Evolutionary conservation across 192 early-diverging fungal genomes (phyloP).

Genomic region (Coemansia sp.): DNA sequence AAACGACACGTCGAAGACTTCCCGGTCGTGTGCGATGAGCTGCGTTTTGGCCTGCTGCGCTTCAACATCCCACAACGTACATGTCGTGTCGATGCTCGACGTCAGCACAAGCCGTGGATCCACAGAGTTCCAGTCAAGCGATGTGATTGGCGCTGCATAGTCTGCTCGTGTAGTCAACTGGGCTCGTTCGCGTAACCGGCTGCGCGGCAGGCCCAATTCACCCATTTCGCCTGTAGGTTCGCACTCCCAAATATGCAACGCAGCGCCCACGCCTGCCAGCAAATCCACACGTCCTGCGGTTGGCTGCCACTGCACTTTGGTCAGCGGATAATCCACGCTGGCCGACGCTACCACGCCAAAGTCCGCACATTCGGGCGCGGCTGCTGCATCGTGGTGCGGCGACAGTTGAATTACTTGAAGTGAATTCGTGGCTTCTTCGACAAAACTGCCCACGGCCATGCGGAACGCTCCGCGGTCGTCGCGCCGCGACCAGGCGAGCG

Average conservation of each 20-base stretch:
- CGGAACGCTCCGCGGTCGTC: constrained; percentile 63
- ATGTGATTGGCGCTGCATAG: constrained; percentile 86
- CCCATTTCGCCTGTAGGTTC: constrained; percentile 57
- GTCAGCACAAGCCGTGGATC: constrained; percentile 87
- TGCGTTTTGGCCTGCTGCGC: constrained; percentile 97
- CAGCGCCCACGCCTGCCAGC: constrained; percentile 86
- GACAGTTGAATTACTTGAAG: constrained; percentile 50
- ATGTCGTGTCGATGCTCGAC: constrained; percentile 97
- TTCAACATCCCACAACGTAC: constrained; percentile 98
- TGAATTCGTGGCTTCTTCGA: constrained; percentile 70
- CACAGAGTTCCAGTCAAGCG: constrained; percentile 95
- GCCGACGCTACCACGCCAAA: constrained; percentile 75
- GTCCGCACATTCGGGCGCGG: constrained; percentile 57
- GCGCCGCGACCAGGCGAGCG: constrained; percentile 77
- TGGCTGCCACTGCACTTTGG: constrained; percentile 84
- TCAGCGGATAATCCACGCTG: constrained; percentile 83
- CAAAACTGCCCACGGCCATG: constrained; percentile 79
- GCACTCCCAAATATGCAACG: constrained; percentile 84
- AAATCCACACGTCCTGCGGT: constrained; percentile 61
- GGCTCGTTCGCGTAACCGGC: constrained; percentile 36
- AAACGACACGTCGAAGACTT: constrained; percentile 99
- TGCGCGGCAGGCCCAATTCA: constrained; percentile 33
- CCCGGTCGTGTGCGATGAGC: constrained; percentile 97
- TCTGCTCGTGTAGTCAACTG: constrained; percentile 64
- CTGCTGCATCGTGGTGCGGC: constrained; percentile 48